Evolutionary conservation across 2,329 filamentous ascomycete genomes (phyloP).

Genomic region (Xylaria digitata): DNA sequence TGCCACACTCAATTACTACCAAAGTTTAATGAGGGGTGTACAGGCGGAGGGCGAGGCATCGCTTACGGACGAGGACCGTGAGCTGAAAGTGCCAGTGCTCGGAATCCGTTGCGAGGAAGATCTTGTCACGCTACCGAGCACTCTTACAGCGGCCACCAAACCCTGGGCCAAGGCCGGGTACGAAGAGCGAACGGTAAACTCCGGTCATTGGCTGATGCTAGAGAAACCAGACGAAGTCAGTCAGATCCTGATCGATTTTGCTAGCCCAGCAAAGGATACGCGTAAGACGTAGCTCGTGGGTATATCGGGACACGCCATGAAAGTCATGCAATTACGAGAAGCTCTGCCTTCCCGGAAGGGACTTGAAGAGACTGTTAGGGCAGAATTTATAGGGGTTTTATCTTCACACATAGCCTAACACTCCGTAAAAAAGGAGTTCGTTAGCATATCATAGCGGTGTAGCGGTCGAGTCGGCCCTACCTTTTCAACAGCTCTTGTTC

Average conservation of each 20-base stretch:
- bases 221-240: slow-evolving; percentile 18
- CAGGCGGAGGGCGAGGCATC: slow-evolving; percentile 10
- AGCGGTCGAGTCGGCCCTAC: no score
- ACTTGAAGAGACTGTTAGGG: no score
- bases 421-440: no score
- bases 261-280: background rate
- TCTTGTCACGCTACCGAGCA: background rate
- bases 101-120: background rate
- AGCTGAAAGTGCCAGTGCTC: slow-evolving; percentile 15
- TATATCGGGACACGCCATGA: no score
- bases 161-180: slow-evolving; percentile 13
- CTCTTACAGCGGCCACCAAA: background rate
- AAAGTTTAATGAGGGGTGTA: slow-evolving; percentile 6
- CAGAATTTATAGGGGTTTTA: no score
- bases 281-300: background rate
- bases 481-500: no score
- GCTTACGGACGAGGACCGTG: slow-evolving; percentile 17
- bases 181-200: background rate
- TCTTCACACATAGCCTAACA: no score
- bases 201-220: slow-evolving; percentile 17
- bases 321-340: no score
- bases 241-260: slow-evolving; percentile 18
- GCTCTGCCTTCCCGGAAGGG: no score
- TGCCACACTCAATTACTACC: slow-evolving; percentile 17
- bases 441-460: no score